Evolutionary conservation across 164 flowering plant species (phyloP).

Genomic region (Stephania japonica): DNA sequence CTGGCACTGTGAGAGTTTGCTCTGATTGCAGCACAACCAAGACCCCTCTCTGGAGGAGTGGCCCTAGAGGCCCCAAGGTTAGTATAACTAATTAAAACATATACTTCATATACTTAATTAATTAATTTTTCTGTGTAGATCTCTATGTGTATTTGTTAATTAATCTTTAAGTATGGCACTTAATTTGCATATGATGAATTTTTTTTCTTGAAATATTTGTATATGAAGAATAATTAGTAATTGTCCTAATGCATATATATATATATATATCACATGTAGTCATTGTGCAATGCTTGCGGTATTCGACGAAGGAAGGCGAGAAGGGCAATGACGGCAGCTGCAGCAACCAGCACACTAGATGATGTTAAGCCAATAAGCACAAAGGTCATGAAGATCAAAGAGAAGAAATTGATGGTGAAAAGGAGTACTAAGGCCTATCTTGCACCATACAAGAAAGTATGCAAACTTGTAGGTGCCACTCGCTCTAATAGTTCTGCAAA

Average conservation of each 20-base stretch:
- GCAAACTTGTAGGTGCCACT: constrained; percentile 23
- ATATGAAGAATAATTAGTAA: too few species aligned
- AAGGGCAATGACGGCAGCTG: constrained; percentile 57
- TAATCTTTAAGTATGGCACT: neutral
- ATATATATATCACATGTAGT: constrained; percentile 30
- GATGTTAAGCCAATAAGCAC: constrained; percentile 20
- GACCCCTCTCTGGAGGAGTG: constrained; percentile 47
- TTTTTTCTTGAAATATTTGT: too few species aligned
- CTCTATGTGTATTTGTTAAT: too few species aligned
- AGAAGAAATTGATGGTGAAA: constrained; percentile 24
- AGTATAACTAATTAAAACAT: too few species aligned
- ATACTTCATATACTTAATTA: neutral
- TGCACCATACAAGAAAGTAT: constrained; percentile 34
- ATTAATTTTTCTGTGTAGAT: neutral
- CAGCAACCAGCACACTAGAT: constrained; percentile 3
- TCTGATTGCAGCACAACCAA: constrained; percentile 40
- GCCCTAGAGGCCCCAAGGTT: constrained; percentile 22
- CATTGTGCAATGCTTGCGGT: constrained; percentile 90
- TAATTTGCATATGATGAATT: neutral
- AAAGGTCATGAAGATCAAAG: constrained; percentile 25
- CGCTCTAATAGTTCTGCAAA: constrained; percentile 12
- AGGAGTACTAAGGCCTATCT: constrained; percentile 5
- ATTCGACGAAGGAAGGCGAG: constrained; percentile 82
- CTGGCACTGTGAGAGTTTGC: constrained; percentile 27
- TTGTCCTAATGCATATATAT: too few species aligned